phyloP scores from a whole-genome alignment of 2,329 filamentous ascomycete genomes.

The Phyllosticta citribraziliensis region DNA sequence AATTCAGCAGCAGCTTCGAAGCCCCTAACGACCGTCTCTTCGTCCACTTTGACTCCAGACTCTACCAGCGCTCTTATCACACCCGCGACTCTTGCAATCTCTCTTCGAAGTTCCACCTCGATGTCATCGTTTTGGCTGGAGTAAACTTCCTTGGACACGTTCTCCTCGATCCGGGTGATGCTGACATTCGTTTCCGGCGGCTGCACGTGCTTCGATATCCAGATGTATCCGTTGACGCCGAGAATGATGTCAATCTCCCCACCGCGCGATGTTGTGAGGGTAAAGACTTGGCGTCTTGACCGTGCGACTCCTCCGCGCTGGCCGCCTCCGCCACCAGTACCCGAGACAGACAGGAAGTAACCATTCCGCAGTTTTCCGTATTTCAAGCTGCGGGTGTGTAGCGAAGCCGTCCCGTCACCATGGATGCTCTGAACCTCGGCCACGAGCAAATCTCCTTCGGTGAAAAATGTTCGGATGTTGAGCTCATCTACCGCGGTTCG shows the following conservation, averaged over 20 bases:
- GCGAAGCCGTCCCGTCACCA: constrained; percentile 70
- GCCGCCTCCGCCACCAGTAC: constrained; percentile 55
- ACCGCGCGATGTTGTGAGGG: constrained; percentile 48
- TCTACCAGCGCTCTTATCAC: constrained; percentile 78
- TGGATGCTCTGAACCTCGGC: constrained; percentile 90
- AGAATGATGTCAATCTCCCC: constrained; percentile 75
- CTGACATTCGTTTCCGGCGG: constrained; percentile 43
- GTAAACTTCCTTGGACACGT: constrained; percentile 75
- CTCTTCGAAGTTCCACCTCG: constrained; percentile 62
- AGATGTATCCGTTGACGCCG: constrained; percentile 95
- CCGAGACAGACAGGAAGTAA: constrained; percentile 72
- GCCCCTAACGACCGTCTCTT: constrained; percentile 73
- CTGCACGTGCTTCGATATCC: constrained; percentile 78
- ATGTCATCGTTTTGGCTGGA: constrained; percentile 92
- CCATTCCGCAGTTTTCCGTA: constrained; percentile 96
- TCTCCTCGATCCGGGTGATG: constrained; percentile 83
- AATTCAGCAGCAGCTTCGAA: constrained; percentile 77
- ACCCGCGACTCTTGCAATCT: constrained; percentile 76
- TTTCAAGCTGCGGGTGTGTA: constrained; percentile 84
- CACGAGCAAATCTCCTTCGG: constrained; percentile 85
- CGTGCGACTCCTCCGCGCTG: constrained; percentile 65
- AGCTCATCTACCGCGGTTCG: constrained; percentile 93
- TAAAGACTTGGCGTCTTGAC: constrained; percentile 79
- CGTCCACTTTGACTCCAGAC: constrained; percentile 74
- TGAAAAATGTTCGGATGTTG: constrained; percentile 95